Evolutionary conservation across 2,329 filamentous ascomycete species (phyloP), one percentile per base, ranked within the genome.

Genomic region (Sporothrix pallida): DNA sequence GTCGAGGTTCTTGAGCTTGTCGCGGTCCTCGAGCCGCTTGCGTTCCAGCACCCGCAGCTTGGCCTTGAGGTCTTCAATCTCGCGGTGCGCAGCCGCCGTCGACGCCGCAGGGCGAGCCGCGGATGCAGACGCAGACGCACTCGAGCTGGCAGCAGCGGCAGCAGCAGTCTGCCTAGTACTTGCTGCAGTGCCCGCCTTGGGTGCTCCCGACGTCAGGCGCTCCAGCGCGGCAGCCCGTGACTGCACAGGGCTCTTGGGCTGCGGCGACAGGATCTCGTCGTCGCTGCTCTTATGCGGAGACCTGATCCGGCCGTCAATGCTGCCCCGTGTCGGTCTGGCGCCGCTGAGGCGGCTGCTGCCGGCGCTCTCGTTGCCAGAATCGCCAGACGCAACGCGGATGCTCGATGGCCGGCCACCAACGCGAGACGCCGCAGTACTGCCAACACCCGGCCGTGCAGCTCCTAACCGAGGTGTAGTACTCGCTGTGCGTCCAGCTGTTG

Each of bases 1-100:
- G 73, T 97, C 93, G 67, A 97, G 82, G 13, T 87, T 88, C 79
- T 95, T 94, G 70, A 97, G 82, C 79, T 93, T 93, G 78, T 98
- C 95, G 23, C 94, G 89, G 79, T 97, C 94, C 76, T 98, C 95
- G 13, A 88, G 80, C 73, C 94, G 87, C 81, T 97, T 97, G 78
- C 95, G 93, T 81, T 99, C 95, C 78, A 98, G 86, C 3, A 98
- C 87, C 72, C 92, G 90, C 1, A 98, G 84, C 80, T 97, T 98
- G 0, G 93, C 91, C 80, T 97, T 94, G 17, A 98, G 85, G 76
- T 97, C 93, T 77, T 98, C 95, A 23, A 95, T 89, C 79, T 97
- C 92, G 75, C 91, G 87, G 26, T 83, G 86, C 1, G 87, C 82
- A 0, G 87, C 85, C 8, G 87, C 82, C 73, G 75, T 70, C 0